Evolutionary conservation across 2,329 filamentous ascomycete species (phyloP).

Genomic region (Metarhizium rileyi): DNA sequence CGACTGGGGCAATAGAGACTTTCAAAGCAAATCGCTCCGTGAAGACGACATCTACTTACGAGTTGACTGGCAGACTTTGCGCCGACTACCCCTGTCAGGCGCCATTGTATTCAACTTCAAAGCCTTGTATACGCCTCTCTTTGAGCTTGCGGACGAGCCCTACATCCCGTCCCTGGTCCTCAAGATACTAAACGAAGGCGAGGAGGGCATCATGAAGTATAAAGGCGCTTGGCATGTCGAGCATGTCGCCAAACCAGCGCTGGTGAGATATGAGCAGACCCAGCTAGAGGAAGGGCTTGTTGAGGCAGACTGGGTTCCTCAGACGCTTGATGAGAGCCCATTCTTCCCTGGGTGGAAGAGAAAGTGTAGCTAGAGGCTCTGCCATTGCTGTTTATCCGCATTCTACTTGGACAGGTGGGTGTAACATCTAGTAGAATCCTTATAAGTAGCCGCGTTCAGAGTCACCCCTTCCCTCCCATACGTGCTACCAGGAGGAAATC

Average conservation of each 20-base stretch:
- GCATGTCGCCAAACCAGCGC: slow-evolving; percentile 55
- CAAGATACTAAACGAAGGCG: slow-evolving; percentile 57
- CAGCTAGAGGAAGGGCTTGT: slow-evolving; percentile 56
- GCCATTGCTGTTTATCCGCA: no score
- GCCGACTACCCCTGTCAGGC: slow-evolving; percentile 65
- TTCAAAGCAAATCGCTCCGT: slow-evolving; percentile 46
- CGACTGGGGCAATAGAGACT: slow-evolving; percentile 48
- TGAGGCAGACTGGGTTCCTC: slow-evolving; percentile 51
- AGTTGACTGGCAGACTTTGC: slow-evolving; percentile 82
- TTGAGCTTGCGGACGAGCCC: slow-evolving; percentile 60
- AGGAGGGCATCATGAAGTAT: slow-evolving; percentile 63
- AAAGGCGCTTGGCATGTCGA: slow-evolving; percentile 77
- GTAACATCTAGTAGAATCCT: no score
- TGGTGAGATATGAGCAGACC: slow-evolving; percentile 54
- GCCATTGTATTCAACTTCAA: slow-evolving; percentile 84
- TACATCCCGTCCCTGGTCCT: slow-evolving; percentile 59
- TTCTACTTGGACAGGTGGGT: no score
- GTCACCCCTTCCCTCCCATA: no score
- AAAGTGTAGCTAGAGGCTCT: not conserved
- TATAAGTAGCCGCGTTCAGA: no score
- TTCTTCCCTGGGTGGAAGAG: slow-evolving; percentile 63
- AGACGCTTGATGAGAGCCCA: slow-evolving; percentile 64
- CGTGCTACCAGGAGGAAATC: no score
- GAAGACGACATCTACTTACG: slow-evolving; percentile 56
- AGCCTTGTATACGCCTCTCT: slow-evolving; percentile 67